Conservation (phyloP, 2,329 filamentous ascomycete genomes). For the Phyllosticta ampelicida region DNA sequence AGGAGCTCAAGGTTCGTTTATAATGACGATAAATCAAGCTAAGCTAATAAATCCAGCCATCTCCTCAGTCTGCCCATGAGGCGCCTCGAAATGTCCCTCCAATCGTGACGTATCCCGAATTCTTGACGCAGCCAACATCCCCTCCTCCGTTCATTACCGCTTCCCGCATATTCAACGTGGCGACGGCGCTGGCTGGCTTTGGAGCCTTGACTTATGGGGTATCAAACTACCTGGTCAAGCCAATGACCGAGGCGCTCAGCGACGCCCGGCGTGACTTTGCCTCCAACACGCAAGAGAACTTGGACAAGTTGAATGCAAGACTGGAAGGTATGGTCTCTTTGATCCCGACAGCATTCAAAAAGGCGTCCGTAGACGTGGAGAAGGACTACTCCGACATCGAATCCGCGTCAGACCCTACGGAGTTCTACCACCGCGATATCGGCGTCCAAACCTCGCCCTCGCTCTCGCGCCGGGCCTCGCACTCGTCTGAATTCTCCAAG, state of each 20-base stretch:
- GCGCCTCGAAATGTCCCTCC: conserved; percentile 45
- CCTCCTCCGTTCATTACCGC: conserved; percentile 50
- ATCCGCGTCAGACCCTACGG: conserved; percentile 53
- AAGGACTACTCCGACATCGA: conserved; percentile 23
- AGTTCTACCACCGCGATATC: conserved; percentile 72
- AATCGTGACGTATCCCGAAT: conserved; percentile 58
- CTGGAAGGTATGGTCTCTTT: conserved; percentile 51
- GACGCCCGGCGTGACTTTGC: conserved; percentile 48
- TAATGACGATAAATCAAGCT: too few species aligned
- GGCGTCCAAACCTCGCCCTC: conserved; percentile 61
- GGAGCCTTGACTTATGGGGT: conserved; percentile 56
- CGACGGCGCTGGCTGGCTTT: conserved; percentile 46
- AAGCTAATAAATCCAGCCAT: not conserved
- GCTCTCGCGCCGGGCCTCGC: conserved; percentile 10
- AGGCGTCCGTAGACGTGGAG: conserved; percentile 14
- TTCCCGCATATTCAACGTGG: conserved; percentile 43
- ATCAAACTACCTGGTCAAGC: conserved; percentile 57
- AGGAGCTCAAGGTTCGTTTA: too few species aligned
- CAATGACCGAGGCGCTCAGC: conserved; percentile 45
- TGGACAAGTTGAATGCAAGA: conserved; percentile 46
- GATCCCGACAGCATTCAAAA: conserved; percentile 37
- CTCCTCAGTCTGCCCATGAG: conserved; percentile 10
- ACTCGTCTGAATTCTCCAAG: conserved; percentile 18
- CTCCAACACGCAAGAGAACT: conserved; percentile 39
- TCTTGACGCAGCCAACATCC: conserved; percentile 47